These are phyloP conservation scores for Moesziomyces antarcticus DNA, from an alignment of 1,284 basidiomycete species.

Conservation along the genomic window DNA sequence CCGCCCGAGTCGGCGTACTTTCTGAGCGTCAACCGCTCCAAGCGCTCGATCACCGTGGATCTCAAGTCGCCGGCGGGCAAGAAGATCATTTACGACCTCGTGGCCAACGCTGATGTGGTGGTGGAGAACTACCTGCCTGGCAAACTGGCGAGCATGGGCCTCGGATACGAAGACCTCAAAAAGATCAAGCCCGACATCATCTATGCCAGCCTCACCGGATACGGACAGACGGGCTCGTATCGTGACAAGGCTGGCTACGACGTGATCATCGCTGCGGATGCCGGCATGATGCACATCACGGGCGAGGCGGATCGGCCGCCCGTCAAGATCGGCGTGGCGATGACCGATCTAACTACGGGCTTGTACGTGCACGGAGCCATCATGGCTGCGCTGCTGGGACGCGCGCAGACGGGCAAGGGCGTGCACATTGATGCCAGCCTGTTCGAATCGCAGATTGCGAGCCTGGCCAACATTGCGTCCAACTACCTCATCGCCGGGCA, in stretches of 20 bases:
- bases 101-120: slow-evolving; percentile 82
- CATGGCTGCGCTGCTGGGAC: slow-evolving; percentile 86
- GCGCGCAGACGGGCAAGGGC: slow-evolving; percentile 85
- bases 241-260: slow-evolving; percentile 74
- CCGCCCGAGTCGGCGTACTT: slow-evolving; percentile 95
- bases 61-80: slow-evolving; percentile 83
- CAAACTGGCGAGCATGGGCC: slow-evolving; percentile 83
- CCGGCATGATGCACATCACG: slow-evolving; percentile 71
- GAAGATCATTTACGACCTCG: slow-evolving; percentile 80
- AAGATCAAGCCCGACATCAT: slow-evolving; percentile 84
- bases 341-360: slow-evolving; percentile 89
- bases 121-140: slow-evolving; percentile 70
- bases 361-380: slow-evolving; percentile 94
- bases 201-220: slow-evolving; percentile 91
- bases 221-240: slow-evolving; percentile 92
- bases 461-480: slow-evolving; percentile 89
- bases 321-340: slow-evolving; percentile 81
- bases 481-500: slow-evolving; percentile 89
- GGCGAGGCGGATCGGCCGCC: slow-evolving; percentile 88
- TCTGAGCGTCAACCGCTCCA: slow-evolving; percentile 87
- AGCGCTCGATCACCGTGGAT: slow-evolving; percentile 84
- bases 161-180: slow-evolving; percentile 85
- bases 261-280: slow-evolving; percentile 63
- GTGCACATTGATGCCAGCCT: slow-evolving; percentile 87
- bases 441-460: slow-evolving; percentile 79